Evolutionary conservation across 352 stramenopile species (phyloP).

Genomic region (Phytophthora foliorum): DNA sequence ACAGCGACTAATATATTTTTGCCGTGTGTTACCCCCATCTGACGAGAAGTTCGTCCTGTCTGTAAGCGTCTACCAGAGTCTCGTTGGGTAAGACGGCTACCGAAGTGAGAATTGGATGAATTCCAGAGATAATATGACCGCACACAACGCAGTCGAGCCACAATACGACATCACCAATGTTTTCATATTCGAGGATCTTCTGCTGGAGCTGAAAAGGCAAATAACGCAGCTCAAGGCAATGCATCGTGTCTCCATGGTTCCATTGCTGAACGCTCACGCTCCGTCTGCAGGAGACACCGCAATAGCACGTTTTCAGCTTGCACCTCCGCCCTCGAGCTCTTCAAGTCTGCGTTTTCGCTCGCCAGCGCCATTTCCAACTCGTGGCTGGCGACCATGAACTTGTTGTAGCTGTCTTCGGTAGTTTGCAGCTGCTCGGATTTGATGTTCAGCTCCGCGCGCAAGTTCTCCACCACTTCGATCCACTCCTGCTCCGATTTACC

Average conservation of each 20-base stretch:
- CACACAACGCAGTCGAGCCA: neutral
- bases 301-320: constrained; percentile 12
- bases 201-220: neutral
- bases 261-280: neutral
- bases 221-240: neutral
- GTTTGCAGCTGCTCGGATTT: constrained; percentile 53
- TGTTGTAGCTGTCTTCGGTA: constrained; percentile 17
- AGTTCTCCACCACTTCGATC: constrained; percentile 60
- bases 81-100: neutral
- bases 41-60: too few species aligned
- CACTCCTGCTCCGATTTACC: neutral
- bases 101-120: too few species aligned
- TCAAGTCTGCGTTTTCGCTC: constrained; percentile 21
- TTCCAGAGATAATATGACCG: neutral
- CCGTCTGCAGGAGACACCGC: neutral
- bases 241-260: neutral
- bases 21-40: too few species aligned
- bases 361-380: constrained; percentile 20
- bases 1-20: too few species aligned
- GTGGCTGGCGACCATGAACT: constrained; percentile 22
- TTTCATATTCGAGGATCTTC: neutral
- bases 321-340: constrained; percentile 9
- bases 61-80: too few species aligned
- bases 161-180: neutral
- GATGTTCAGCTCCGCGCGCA: constrained; percentile 67